These are phyloP conservation scores for Bigelowiella natans DNA, from an alignment of 78 protist genomes.

Conservation along the genomic window DNA sequence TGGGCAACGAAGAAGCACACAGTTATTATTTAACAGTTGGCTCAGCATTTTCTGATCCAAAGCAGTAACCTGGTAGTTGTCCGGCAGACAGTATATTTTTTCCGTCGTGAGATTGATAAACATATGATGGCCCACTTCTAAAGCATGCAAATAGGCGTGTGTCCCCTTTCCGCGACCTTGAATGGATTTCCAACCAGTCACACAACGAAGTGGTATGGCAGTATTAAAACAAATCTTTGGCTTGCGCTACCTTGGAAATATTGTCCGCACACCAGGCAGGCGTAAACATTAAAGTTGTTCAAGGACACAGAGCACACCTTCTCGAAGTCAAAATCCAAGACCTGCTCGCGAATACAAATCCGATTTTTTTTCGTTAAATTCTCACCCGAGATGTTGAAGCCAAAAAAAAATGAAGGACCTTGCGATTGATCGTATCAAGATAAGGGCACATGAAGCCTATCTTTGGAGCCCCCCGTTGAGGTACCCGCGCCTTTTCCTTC, in stretches of 20 bases:
- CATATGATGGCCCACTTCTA: slow-evolving; percentile 77
- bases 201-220: no score
- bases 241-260: slow-evolving; percentile 73
- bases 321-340: slow-evolving; percentile 91
- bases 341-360: neutral
- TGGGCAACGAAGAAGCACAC: neutral
- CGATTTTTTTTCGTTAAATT: neutral
- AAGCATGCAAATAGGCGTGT: slow-evolving; percentile 79
- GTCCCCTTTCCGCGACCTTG: slow-evolving; percentile 71
- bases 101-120: slow-evolving; percentile 69
- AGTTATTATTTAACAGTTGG: no score
- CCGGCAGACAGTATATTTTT: slow-evolving; percentile 86
- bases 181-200: neutral
- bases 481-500: no score
- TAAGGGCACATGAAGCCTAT: slow-evolving; percentile 57
- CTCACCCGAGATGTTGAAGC: neutral
- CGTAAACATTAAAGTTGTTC: slow-evolving; percentile 78
- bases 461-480: no score
- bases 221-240: no score
- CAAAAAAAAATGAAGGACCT: no score
- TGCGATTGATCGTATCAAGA: slow-evolving; percentile 60
- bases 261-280: slow-evolving; percentile 94
- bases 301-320: slow-evolving; percentile 78
- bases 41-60: no score
- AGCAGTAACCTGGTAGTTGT: slow-evolving; percentile 79